Conservation (phyloP, 345 rosid genomes). For the Linum lewisii region DNA sequence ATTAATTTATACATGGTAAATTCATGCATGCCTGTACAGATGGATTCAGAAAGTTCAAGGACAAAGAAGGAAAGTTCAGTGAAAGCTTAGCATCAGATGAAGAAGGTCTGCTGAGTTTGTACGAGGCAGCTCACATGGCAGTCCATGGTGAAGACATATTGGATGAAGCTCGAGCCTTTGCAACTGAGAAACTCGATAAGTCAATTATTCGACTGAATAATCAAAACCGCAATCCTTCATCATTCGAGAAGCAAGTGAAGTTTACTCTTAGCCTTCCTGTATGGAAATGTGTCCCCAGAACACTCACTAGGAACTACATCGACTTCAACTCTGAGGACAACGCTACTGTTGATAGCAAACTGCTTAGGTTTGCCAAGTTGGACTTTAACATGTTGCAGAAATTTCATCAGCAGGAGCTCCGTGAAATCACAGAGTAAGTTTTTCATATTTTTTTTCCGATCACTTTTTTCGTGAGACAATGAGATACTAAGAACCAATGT, state of each 20-base stretch:
- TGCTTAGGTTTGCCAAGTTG: slow-evolving; percentile 26
- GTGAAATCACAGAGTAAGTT: neutral
- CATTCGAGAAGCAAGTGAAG: slow-evolving; percentile 7
- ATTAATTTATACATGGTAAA: neutral
- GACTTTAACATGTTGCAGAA: slow-evolving; percentile 25
- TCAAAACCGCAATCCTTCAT: neutral
- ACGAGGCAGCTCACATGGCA: slow-evolving; percentile 14
- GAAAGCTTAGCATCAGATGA: neutral
- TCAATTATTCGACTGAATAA: neutral
- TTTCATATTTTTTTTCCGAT: neutral
- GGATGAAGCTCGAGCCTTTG: slow-evolving; percentile 12
- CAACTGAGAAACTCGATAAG: slow-evolving; percentile 6
- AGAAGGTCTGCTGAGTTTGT: slow-evolving; percentile 13
- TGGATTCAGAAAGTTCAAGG: slow-evolving; percentile 24
- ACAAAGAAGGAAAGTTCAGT: slow-evolving; percentile 14
- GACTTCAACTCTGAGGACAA: slow-evolving; percentile 11
- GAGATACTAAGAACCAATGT: too few species aligned
- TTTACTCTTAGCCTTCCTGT: slow-evolving; percentile 18
- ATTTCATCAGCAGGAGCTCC: slow-evolving; percentile 18
- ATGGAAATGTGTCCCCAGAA: slow-evolving; percentile 13
- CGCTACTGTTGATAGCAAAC: neutral
- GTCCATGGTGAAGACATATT: slow-evolving; percentile 21
- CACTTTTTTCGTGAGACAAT: too few species aligned
- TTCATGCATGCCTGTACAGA: slow-evolving; percentile 7
- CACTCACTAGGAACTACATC: slow-evolving; percentile 19